Base-by-base conservation (phyloP, 306 rosid species). In the Begonia loranthoides region DNA sequence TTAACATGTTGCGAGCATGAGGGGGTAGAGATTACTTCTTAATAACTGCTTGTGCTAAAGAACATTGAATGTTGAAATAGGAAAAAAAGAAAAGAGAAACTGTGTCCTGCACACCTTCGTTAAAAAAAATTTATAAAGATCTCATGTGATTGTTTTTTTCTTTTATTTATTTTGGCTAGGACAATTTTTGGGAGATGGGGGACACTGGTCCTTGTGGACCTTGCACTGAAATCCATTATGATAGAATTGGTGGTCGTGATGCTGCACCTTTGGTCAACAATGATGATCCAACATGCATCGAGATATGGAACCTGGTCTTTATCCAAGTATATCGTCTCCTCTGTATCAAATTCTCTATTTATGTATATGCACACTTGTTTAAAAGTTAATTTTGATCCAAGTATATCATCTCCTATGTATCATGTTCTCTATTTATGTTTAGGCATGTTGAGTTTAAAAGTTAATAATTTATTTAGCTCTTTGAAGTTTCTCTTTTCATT, bases 111-210 rank as follows among this genome's bases (percentile, higher is more conserved):
- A 4, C 36, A 28, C 36, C 36, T 4, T 28, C 36, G 5, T 28
- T 28, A 28, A 28, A 28, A 28, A 28, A 28, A 8, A 28, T 19
- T 19, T 28, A 28, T 28, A 28, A 28, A 4, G 36, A 5, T 28
- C 5, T 28, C 36, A 28, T 5, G 36, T 28, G n/a, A n/a, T n/a
- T 58, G 16, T 60, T 17, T 61, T 16, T 38, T 19, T 50, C 15
- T 13, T 52, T 54, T 28, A 28, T 28, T 28, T 28, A 28, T 28
- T 28, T 28, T 70, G 64, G 17, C 49, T 64, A 86, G 99, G 95
- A 90, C 76, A 90, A 90, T 73, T 90, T 90, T 60, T 90, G 99
- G 99, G 99, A 90, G 83, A 90, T 90, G 99, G 99, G 99, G 21
- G 95, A 90, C 50, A 86, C 94, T 36, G 99, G 96, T 73, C 99